Conservation (phyloP, 768 basidiomycete genomes). For the Mycena belliarum region DNA sequence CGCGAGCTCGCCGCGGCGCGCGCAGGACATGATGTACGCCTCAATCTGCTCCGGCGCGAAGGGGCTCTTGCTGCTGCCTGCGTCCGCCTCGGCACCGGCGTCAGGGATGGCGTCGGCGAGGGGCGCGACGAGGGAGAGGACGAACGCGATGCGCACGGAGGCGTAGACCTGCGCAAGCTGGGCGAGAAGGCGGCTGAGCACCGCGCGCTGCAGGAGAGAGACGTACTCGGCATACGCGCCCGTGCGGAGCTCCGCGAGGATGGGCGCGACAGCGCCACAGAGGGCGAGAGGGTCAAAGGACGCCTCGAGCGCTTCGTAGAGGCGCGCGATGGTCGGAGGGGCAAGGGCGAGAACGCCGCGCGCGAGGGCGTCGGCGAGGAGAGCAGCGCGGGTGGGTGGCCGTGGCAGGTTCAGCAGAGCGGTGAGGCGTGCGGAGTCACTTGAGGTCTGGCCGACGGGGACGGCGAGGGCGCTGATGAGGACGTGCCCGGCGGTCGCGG, state of each 20-base stretch:
- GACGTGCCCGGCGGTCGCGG: conserved; percentile 91
- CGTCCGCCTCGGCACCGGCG: conserved; percentile 27
- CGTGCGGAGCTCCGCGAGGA: conserved; percentile 65
- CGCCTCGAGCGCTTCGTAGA: conserved; percentile 89
- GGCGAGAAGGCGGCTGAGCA: conserved; percentile 86
- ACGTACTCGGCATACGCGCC: conserved; percentile 78
- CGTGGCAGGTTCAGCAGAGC: conserved; percentile 81
- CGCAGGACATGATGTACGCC: conserved; percentile 92
- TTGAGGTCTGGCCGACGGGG: conserved; percentile 65
- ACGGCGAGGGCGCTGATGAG: conserved; percentile 92
- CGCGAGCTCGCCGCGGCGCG: conserved; percentile 80
- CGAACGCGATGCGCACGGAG: conserved; percentile 74
- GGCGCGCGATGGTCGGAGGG: conserved; percentile 67
- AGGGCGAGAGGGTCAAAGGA: conserved; percentile 92
- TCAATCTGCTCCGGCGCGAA: conserved; percentile 82
- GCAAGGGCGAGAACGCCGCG: conserved; percentile 83
- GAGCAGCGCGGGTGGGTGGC: conserved; percentile 82
- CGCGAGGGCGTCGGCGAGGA: conserved; percentile 85
- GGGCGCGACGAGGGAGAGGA: conserved; percentile 79
- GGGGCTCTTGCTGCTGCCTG: background rate
- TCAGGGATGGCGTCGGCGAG: conserved; percentile 43
- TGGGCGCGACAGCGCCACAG: conserved; percentile 73
- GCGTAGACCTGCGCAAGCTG: conserved; percentile 94
- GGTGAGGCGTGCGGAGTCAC: conserved; percentile 62
- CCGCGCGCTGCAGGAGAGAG: conserved; percentile 85